phyloP scores from a whole-genome alignment of 2,329 filamentous ascomycete species.

The Scytalidium lignicola region DNA sequence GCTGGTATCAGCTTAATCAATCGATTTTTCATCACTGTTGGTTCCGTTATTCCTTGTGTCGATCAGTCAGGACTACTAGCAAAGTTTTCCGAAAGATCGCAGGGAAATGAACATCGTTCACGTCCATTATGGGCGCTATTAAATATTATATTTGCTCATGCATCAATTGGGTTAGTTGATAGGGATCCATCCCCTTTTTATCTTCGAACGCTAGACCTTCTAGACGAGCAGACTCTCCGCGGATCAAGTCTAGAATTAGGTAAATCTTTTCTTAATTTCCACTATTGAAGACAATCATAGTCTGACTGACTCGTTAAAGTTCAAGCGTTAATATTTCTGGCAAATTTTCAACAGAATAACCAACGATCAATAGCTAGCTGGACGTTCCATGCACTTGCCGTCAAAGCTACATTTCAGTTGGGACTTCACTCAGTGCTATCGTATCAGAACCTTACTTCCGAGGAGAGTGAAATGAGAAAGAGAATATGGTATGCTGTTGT shows the following conservation, averaged over 20 bases:
- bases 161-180: conserved; percentile 16
- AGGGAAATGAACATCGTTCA: not conserved
- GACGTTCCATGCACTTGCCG: conserved; percentile 26
- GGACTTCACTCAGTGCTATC: conserved; percentile 28
- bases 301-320: conserved; percentile 14
- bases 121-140: conserved; percentile 16
- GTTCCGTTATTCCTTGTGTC: not conserved
- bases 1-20: not conserved
- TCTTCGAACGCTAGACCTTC: conserved; percentile 17
- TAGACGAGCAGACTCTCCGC: conserved; percentile 22
- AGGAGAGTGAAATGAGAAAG: conserved; percentile 23
- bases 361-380: conserved; percentile 29
- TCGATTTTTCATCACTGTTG: not conserved
- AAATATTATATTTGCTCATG: conserved; percentile 26
- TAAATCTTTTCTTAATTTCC: not conserved
- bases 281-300: not conserved
- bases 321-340: conserved; percentile 27
- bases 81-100: not conserved
- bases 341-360: conserved; percentile 31
- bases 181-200: conserved; percentile 24
- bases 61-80: not conserved
- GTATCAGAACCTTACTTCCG: conserved; percentile 16
- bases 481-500: conserved; percentile 28
- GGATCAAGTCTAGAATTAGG: conserved; percentile 9
- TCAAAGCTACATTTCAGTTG: conserved; percentile 29